Percentiles rank a stretch among this genome's conserved stretches.
These are phyloP conservation scores for Boletus sp. DNA, from an alignment of 768 basidiomycete genomes.

Conservation along the genomic window DNA sequence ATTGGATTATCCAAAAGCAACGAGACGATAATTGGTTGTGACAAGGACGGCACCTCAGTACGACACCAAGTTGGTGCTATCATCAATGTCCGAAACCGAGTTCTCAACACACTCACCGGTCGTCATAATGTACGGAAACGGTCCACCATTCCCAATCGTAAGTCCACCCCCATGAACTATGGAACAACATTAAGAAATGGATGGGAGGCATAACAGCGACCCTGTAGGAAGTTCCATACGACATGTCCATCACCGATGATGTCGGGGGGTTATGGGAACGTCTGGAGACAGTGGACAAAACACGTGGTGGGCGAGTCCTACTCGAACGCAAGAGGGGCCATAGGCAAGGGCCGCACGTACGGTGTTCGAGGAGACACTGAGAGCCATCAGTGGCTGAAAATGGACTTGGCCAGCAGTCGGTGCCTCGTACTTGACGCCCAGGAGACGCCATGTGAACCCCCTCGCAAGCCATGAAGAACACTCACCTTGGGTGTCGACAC, in stretches of 20 bases:
- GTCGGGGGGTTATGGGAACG: constrained; percentile 9
- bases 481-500: constrained; percentile 15
- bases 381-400: constrained; percentile 11
- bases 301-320: not conserved
- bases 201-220: not conserved
- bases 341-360: constrained; percentile 6
- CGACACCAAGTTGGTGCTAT: constrained; percentile 24
- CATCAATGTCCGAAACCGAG: constrained; percentile 19
- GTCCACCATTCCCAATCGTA: constrained; percentile 13
- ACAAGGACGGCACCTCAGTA: constrained; percentile 25
- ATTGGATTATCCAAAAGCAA: constrained; percentile 23
- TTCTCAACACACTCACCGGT: constrained; percentile 17
- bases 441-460: constrained; percentile 19
- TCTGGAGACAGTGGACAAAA: not conserved
- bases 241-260: constrained; percentile 8
- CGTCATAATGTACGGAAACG: constrained; percentile 21
- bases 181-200: not conserved
- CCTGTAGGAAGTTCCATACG: constrained; percentile 10
- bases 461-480: constrained; percentile 17
- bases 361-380: constrained; percentile 3
- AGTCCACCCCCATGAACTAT: constrained; percentile 22
- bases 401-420: constrained; percentile 5
- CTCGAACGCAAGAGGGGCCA: constrained; percentile 21
- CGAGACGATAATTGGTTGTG: constrained; percentile 24
- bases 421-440: constrained; percentile 14